A percentile compares a stretch with the other conserved stretches of the same genome.
These are phyloP conservation scores for Vaccinium corymbosum DNA, from an alignment of 148 eudicot genomes.

Conservation along the genomic window DNA sequence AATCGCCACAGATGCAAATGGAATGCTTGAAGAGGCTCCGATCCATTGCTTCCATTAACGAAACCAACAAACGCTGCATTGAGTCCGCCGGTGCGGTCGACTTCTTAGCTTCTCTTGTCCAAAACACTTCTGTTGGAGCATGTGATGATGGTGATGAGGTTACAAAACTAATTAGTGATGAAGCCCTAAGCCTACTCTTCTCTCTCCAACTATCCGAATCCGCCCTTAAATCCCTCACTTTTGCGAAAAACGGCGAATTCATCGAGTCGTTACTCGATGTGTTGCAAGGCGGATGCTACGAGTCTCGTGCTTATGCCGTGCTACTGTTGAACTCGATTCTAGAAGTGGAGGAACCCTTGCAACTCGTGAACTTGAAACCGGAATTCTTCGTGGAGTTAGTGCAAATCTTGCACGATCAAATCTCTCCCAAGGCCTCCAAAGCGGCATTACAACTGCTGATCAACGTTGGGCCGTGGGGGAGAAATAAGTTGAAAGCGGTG, in stretches of 20 bases:
- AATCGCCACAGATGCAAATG: constrained; percentile 14
- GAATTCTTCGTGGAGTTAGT: constrained; percentile 43
- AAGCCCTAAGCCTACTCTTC: constrained; percentile 53
- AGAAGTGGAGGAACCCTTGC: constrained; percentile 40
- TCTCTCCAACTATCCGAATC: constrained; percentile 43
- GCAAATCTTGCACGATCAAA: constrained; percentile 36
- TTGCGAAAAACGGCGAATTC: constrained; percentile 19
- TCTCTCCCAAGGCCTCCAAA: constrained; percentile 45
- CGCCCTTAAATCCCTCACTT: constrained; percentile 27
- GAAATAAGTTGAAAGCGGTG: constrained; percentile 47
- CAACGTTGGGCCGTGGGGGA: constrained; percentile 42
- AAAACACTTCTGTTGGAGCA: not conserved
- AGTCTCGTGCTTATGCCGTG: constrained; percentile 48
- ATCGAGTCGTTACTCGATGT: constrained; percentile 31
- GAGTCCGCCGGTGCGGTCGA: constrained; percentile 48
- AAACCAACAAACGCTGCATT: constrained; percentile 48
- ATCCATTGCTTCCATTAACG: constrained; percentile 44
- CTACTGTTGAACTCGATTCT: constrained; percentile 37
- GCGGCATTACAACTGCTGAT: constrained; percentile 42
- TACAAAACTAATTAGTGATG: constrained; percentile 20
- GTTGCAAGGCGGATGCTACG: constrained; percentile 36
- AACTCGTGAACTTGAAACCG: constrained; percentile 19
- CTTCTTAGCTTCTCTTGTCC: constrained; percentile 39
- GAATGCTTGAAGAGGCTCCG: constrained; percentile 34
- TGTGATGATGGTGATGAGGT: constrained; percentile 12